Evolutionary conservation across 2,329 filamentous ascomycete genomes (phyloP).

Genomic region (Pseudogymnoascus sp.): DNA sequence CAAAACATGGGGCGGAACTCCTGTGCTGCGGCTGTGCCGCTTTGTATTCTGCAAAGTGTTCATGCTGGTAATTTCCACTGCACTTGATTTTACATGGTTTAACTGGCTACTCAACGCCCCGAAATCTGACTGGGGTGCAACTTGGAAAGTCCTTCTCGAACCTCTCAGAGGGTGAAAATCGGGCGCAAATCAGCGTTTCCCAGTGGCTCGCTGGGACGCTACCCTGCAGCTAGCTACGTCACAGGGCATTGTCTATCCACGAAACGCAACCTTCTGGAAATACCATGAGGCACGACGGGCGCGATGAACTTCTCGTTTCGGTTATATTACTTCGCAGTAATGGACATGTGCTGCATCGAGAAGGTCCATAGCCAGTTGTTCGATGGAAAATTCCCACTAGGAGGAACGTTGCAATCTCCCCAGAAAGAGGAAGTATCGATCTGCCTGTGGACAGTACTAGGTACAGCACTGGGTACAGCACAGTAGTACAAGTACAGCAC

Average conservation of each 20-base stretch:
- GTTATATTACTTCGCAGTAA: not conserved
- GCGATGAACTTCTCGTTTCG: not conserved
- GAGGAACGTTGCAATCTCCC: too few species aligned
- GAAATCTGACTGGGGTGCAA: not conserved
- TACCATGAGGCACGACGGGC: not conserved
- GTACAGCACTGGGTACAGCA: not conserved
- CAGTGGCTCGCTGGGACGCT: not conserved
- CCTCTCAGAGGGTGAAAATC: not conserved
- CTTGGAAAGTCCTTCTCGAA: not conserved
- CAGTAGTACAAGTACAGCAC: not conserved
- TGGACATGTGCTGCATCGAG: not conserved
- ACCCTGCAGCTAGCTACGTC: not conserved
- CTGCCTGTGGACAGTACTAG: not conserved
- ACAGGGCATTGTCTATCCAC: not conserved
- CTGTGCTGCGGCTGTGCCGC: not conserved
- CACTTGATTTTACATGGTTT: not conserved
- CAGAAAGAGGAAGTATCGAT: not conserved
- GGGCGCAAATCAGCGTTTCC: not conserved
- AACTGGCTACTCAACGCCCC: not conserved
- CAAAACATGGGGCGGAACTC: not conserved
- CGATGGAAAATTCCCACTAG: not conserved
- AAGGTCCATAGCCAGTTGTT: not conserved
- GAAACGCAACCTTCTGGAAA: not conserved
- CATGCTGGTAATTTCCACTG: not conserved
- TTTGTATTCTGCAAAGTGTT: not conserved